phyloP scores from a whole-genome alignment of 2,329 filamentous ascomycete species.

The Alternaria tenuissima region DNA sequence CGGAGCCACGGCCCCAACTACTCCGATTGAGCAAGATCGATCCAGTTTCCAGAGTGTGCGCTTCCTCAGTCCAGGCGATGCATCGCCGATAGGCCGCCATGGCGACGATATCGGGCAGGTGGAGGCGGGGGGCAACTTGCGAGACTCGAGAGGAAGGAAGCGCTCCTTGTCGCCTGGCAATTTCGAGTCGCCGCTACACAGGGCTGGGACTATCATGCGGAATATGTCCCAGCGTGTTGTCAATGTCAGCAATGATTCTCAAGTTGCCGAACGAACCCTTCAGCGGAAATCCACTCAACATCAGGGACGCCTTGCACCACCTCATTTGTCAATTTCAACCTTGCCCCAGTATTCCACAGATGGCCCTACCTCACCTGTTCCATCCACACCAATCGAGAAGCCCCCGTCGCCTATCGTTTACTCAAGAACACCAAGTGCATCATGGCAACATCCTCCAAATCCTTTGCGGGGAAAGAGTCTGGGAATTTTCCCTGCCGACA shows the following conservation, averaged over 20 bases:
- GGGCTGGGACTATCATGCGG: slow-evolving; percentile 61
- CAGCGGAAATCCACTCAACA: slow-evolving; percentile 68
- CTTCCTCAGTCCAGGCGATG: slow-evolving; percentile 57
- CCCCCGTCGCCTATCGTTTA: slow-evolving; percentile 43
- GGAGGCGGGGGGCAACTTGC: slow-evolving; percentile 58
- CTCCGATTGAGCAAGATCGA: slow-evolving; percentile 54
- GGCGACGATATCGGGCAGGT: slow-evolving; percentile 68
- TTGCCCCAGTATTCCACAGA: slow-evolving; percentile 61
- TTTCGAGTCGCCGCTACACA: slow-evolving; percentile 57
- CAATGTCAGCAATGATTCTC: slow-evolving; percentile 92
- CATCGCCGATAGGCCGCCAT: slow-evolving; percentile 57
- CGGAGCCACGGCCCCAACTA: slow-evolving; percentile 54
- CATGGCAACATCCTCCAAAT: slow-evolving; percentile 64
- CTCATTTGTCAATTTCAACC: slow-evolving; percentile 58
- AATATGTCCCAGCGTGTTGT: slow-evolving; percentile 97
- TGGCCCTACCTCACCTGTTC: slow-evolving; percentile 43
- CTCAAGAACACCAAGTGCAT: slow-evolving; percentile 47
- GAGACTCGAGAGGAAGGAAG: slow-evolving; percentile 55
- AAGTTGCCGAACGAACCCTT: slow-evolving; percentile 77
- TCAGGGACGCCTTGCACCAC: slow-evolving; percentile 62
- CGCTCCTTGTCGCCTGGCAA: slow-evolving; percentile 57
- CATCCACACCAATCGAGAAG: slow-evolving; percentile 49
- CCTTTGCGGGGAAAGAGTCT: slow-evolving; percentile 86
- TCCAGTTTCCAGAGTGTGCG: slow-evolving; percentile 63
- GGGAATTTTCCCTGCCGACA: slow-evolving; percentile 83